Base-by-base conservation (phyloP, 148 eudicot genomes). In the Fagopyrum tataricum region DNA sequence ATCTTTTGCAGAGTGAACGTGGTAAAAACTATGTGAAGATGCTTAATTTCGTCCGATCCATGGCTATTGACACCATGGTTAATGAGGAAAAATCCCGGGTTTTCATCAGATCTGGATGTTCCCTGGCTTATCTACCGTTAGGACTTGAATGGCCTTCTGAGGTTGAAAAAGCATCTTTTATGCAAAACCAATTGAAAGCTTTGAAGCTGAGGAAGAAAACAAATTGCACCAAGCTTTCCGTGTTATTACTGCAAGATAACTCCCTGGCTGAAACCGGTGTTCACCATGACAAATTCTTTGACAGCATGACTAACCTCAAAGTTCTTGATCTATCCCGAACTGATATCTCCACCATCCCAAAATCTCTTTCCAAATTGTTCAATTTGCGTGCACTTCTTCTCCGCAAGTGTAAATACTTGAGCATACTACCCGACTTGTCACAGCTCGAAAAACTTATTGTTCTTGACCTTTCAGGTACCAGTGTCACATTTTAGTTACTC, bases 251-350 rank as follows among this genome's bases (percentile, higher is more conserved):
- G 3, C 79, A 62, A 40, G 71, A 79, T 9, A 82, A 78, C 24
- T 75, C 77, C 4, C 14, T 78, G 5, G n/a, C n/a, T n/a, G n/a
- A n/a, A 62, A 31, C 44, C 17, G 6, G 47, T 6, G 11, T 17
- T 62, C 46, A n/a, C 44, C 23, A 53, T 21, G 79, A 76, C 1
- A 41, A 42, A 7, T 82, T 82, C 73, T 82, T 82, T 23, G 43
- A 67, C 26, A 52, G 15, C 26, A 82, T 82, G 11, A 77, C 72
- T 46, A 61, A 72, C 42, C 75, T 78, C 7, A 73, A 44, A 64
- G 55, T 76, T 8, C 77, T 82, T 31, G 84, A 82, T 72, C 44
- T 82, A 0, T 82, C 84, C 15, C 59, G 37, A 11, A 76, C 84
- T 4, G 18, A 17, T 26, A 70, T 82, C 15, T 51, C 77, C 1